Percentiles rank a stretch among this genome's conserved stretches.
These are phyloP conservation scores for Coemansia sp. DNA, from an alignment of 192 early-diverging fungal species.

Conservation along the genomic window DNA sequence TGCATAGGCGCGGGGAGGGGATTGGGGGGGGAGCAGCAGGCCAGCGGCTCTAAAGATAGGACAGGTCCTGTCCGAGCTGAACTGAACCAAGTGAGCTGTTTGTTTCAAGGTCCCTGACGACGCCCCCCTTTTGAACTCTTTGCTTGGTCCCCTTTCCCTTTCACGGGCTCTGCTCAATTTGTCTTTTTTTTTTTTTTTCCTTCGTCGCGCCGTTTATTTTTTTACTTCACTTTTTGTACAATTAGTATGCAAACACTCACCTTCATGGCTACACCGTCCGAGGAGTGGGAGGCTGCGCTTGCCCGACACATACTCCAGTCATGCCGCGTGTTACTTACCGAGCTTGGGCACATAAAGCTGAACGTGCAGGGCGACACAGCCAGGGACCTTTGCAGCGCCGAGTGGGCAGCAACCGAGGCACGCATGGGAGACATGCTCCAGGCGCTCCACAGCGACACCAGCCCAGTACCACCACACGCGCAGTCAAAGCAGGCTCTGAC, in stretches of 20 bases:
- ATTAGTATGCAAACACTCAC: not conserved
- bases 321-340: slow-evolving; percentile 25
- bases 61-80: not conserved
- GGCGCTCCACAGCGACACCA: not conserved
- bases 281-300: slow-evolving; percentile 12
- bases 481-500: not conserved
- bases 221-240: not conserved
- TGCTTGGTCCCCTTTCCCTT: not conserved
- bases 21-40: not conserved
- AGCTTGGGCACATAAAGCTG: slow-evolving; percentile 22
- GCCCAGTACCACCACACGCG: not conserved
- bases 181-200: not conserved
- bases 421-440: slow-evolving; percentile 17
- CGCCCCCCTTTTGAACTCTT: not conserved
- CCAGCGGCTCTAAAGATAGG: not conserved
- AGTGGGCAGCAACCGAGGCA: slow-evolving; percentile 17
- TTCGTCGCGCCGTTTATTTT: not conserved
- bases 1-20: not conserved
- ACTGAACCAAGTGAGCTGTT: slow-evolving; percentile 11
- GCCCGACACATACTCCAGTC: slow-evolving; percentile 34
- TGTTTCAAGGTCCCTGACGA: not conserved
- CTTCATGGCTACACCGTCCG: slow-evolving; percentile 4
- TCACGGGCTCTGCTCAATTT: not conserved
- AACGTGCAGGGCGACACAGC: slow-evolving; percentile 4
- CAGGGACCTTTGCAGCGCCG: slow-evolving; percentile 15